phyloP scores from a whole-genome alignment of 2,329 filamentous ascomycete genomes.

The Fusarium brachygibbosum region DNA sequence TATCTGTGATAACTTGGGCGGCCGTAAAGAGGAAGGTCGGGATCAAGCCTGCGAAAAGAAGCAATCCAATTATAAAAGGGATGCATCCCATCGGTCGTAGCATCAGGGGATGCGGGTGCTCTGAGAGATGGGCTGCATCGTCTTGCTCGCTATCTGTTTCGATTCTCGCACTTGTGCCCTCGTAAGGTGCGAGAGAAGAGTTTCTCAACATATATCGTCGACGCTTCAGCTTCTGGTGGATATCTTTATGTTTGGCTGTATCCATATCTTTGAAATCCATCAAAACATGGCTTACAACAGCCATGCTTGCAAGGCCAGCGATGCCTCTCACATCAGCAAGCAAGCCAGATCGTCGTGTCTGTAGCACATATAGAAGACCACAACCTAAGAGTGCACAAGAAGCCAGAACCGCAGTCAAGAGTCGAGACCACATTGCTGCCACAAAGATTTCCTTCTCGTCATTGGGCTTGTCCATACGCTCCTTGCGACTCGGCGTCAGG shows the following conservation, averaged over 20 bases:
- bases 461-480: conserved; percentile 58
- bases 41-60: conserved; percentile 69
- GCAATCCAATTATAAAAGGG: conserved; percentile 70
- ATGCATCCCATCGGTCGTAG: conserved; percentile 71
- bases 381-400: conserved; percentile 70
- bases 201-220: conserved; percentile 78
- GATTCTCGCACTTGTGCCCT: conserved; percentile 59
- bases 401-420: conserved; percentile 68
- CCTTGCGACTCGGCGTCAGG: conserved; percentile 65
- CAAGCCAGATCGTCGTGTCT: conserved; percentile 74
- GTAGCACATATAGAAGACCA: conserved; percentile 71
- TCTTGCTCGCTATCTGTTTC: conserved; percentile 61
- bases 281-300: conserved; percentile 78
- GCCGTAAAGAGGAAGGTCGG: conserved; percentile 73
- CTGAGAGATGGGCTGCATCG: conserved; percentile 63
- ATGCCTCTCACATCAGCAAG: conserved; percentile 78
- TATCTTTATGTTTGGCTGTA: conserved; percentile 73
- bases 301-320: conserved; percentile 81
- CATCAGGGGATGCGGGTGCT: conserved; percentile 78
- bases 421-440: conserved; percentile 70
- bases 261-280: conserved; percentile 82
- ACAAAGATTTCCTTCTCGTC: conserved; percentile 68
- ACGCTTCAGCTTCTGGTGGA: conserved; percentile 75
- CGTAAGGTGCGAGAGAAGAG: conserved; percentile 76
- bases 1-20: conserved; percentile 68